Percentiles rank a stretch among this genome's conserved stretches.
Conservation (phyloP, 2,329 filamentous ascomycete species). For the Gaeumannomyces tritici region DNA sequence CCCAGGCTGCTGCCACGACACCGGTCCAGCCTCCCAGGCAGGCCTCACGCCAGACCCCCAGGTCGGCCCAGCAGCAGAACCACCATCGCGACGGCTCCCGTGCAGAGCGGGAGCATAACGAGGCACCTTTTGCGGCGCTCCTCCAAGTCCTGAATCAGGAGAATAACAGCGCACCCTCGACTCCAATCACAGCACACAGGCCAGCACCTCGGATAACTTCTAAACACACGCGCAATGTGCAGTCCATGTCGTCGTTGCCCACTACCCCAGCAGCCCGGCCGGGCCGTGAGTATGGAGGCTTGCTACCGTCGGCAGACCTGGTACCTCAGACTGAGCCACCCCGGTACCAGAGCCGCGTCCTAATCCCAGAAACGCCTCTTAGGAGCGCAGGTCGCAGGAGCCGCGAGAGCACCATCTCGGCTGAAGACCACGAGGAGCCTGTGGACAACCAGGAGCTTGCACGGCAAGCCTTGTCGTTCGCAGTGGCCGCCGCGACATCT, state of each 20-base stretch:
- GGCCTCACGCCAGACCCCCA: slow-evolving; percentile 42
- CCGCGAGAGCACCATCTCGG: slow-evolving; percentile 79
- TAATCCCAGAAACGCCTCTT: slow-evolving; percentile 33
- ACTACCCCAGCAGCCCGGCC: slow-evolving; percentile 57
- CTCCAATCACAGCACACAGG: slow-evolving; percentile 43
- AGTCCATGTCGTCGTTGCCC: slow-evolving; percentile 78
- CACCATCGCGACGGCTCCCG: not conserved
- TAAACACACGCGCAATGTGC: slow-evolving; percentile 64
- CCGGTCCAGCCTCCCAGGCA: slow-evolving; percentile 34
- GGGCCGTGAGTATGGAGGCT: slow-evolving; percentile 35
- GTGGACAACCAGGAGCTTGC: slow-evolving; percentile 46
- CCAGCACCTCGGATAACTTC: slow-evolving; percentile 37
- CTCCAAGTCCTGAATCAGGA: slow-evolving; percentile 74
- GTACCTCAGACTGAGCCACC: slow-evolving; percentile 50
- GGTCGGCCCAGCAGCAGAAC: slow-evolving; percentile 24
- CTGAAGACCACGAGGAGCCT: slow-evolving; percentile 26
- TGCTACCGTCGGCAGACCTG: slow-evolving; percentile 54
- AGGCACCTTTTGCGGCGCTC: slow-evolving; percentile 66
- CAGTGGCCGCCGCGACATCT: slow-evolving; percentile 25
- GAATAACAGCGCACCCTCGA: slow-evolving; percentile 64
- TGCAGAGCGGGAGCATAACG: slow-evolving; percentile 38
- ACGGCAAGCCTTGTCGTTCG: slow-evolving; percentile 41
- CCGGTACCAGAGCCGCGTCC: slow-evolving; percentile 26
- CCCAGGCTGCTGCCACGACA: slow-evolving; percentile 31
- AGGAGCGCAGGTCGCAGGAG: slow-evolving; percentile 50